Percentiles rank a stretch among this genome's conserved stretches.
These are phyloP conservation scores for Aspergillus affinis DNA, from an alignment of 495 filamentous ascomycete species.

Conservation along the genomic window DNA sequence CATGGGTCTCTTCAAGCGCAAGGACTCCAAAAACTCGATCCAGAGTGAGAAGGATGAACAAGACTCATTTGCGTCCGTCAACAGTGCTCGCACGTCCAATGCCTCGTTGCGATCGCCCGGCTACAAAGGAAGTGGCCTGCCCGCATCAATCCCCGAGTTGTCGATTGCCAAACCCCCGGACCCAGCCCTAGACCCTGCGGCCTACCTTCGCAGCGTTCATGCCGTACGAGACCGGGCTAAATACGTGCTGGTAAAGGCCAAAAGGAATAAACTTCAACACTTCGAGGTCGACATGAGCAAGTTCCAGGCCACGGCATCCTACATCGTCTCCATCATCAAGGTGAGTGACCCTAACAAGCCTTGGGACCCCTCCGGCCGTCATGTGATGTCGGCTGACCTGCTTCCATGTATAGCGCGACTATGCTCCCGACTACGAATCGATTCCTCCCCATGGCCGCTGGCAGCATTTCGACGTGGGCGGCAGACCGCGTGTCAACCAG, in stretches of 20 bases:
- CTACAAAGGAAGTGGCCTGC: slow-evolving; percentile 41
- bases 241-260: slow-evolving; percentile 73
- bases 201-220: slow-evolving; percentile 87
- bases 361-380: background rate
- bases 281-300: slow-evolving; percentile 91
- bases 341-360: slow-evolving; percentile 40
- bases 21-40: slow-evolving; percentile 53
- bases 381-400: slow-evolving; percentile 8
- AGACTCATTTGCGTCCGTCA: slow-evolving; percentile 48
- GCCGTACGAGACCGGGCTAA: slow-evolving; percentile 79
- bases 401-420: slow-evolving; percentile 68
- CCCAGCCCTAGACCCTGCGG: slow-evolving; percentile 85
- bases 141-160: slow-evolving; percentile 58
- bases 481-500: slow-evolving; percentile 63
- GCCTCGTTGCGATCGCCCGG: slow-evolving; percentile 56
- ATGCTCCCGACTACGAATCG: slow-evolving; percentile 75
- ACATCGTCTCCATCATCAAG: slow-evolving; percentile 96
- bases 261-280: slow-evolving; percentile 75
- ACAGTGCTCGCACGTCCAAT: slow-evolving; percentile 52
- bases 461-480: slow-evolving; percentile 73
- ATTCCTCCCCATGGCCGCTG: slow-evolving; percentile 76
- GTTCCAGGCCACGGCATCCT: slow-evolving; percentile 84
- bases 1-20: slow-evolving; percentile 68
- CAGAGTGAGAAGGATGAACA: slow-evolving; percentile 49
- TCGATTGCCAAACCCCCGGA: slow-evolving; percentile 84